Conservation (phyloP, 2,329 filamentous ascomycete species). For the Aureobasidium sp. region DNA sequence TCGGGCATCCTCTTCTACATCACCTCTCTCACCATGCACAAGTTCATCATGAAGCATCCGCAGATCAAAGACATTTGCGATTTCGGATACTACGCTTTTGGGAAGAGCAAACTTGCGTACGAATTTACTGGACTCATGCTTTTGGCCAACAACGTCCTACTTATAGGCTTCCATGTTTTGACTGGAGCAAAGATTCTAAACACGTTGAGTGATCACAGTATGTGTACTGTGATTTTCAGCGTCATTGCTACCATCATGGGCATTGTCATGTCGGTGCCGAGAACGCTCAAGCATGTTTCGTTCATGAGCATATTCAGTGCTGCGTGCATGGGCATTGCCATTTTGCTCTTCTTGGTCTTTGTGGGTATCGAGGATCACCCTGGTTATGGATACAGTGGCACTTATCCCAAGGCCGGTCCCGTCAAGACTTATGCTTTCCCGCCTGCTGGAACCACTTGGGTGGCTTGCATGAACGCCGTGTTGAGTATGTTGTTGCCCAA, state of each 20-base stretch:
- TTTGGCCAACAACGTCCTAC: slow-evolving; percentile 46
- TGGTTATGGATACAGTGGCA: slow-evolving; percentile 40
- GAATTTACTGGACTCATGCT: slow-evolving; percentile 42
- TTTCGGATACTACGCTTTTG: slow-evolving; percentile 44
- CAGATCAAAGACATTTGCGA: slow-evolving; percentile 46
- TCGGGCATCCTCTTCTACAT: slow-evolving; percentile 44
- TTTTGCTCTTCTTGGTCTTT: slow-evolving; percentile 46
- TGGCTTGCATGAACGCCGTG: slow-evolving; percentile 45
- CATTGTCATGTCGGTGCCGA: slow-evolving; percentile 40
- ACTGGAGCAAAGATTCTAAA: slow-evolving; percentile 46
- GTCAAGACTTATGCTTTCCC: slow-evolving; percentile 45
- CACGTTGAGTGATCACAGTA: slow-evolving; percentile 42
- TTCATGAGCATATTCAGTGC: slow-evolving; percentile 48
- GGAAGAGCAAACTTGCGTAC: slow-evolving; percentile 39
- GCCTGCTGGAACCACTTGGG: slow-evolving; percentile 40
- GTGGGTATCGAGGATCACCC: slow-evolving; percentile 41
- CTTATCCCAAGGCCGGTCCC: slow-evolving; percentile 38
- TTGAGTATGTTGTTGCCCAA: no score
- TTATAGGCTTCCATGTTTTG: slow-evolving; percentile 46
- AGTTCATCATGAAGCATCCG: slow-evolving; percentile 47
- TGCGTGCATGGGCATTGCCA: slow-evolving; percentile 42
- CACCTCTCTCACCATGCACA: slow-evolving; percentile 46
- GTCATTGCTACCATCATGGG: slow-evolving; percentile 43
- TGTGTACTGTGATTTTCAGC: slow-evolving; percentile 44
- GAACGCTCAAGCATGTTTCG: slow-evolving; percentile 42